Conservation (phyloP, 148 eudicot genomes). For the Chenopodium berlandieri region DNA sequence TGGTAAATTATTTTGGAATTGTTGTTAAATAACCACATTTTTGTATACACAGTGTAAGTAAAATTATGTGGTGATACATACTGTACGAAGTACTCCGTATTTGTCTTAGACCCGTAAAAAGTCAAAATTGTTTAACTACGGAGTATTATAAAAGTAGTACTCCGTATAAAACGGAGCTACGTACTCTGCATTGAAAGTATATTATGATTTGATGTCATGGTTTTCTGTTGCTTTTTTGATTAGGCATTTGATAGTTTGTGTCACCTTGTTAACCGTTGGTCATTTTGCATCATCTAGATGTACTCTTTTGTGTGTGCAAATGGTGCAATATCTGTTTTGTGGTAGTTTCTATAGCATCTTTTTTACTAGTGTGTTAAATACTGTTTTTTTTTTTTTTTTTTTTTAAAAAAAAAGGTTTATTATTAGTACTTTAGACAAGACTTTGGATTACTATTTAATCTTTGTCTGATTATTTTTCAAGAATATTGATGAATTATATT, state of each 20-base stretch:
- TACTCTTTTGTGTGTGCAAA: neutral
- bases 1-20: too few species aligned
- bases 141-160: too few species aligned
- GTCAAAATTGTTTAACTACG: too few species aligned
- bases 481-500: neutral
- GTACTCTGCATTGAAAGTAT: neutral
- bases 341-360: neutral
- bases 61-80: too few species aligned
- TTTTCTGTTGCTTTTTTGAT: neutral
- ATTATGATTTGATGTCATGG: neutral
- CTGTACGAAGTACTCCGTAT: too few species aligned
- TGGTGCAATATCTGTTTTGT: conserved; percentile 6
- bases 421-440: neutral
- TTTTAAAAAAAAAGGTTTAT: neutral
- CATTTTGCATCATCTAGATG: conserved; percentile 22
- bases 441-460: neutral
- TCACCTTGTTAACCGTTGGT: conserved; percentile 45
- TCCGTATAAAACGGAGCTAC: too few species aligned
- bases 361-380: too few species aligned
- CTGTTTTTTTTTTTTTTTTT: too few species aligned
- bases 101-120: too few species aligned
- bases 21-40: too few species aligned
- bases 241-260: conserved; percentile 29
- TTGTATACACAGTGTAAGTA: too few species aligned
- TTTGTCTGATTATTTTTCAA: neutral